Conservation (phyloP, 2,329 filamentous ascomycete genomes). For the Xylariaceae sp. region DNA sequence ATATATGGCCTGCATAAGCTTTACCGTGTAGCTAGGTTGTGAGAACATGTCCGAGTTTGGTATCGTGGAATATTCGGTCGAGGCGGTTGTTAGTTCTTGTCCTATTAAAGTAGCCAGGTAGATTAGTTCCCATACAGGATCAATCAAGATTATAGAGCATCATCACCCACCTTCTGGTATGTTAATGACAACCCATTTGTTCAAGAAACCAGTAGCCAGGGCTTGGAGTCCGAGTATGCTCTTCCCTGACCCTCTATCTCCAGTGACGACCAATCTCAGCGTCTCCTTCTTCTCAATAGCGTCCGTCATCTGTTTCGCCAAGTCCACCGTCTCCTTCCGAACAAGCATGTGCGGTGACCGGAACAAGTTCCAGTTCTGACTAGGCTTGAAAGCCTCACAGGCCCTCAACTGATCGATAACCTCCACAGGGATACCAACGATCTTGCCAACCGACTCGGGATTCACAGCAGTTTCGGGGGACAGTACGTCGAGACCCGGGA, state of each 20-base stretch:
- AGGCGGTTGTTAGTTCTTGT: constrained; percentile 79
- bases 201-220: constrained; percentile 79
- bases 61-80: constrained; percentile 80
- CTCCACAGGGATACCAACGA: constrained; percentile 72
- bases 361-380: constrained; percentile 89
- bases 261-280: constrained; percentile 72
- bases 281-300: constrained; percentile 61
- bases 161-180: constrained; percentile 80
- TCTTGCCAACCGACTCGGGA: constrained; percentile 64
- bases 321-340: constrained; percentile 75
- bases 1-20: constrained; percentile 74
- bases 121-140: not conserved
- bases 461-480: constrained; percentile 60
- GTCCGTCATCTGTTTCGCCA: constrained; percentile 69
- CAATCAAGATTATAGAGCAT: not conserved
- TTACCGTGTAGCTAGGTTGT: constrained; percentile 79
- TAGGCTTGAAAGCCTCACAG: constrained; percentile 89
- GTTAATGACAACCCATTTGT: constrained; percentile 87
- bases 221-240: constrained; percentile 85
- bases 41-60: constrained; percentile 70
- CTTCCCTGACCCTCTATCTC: constrained; percentile 81
- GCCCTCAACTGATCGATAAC: constrained; percentile 81
- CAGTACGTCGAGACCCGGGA: constrained; percentile 71
- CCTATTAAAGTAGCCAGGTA: constrained; percentile 48
- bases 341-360: constrained; percentile 80